Percentiles rank a stretch among this genome's conserved stretches.
These are phyloP conservation scores for Verbascum thapsus DNA, from an alignment of 257 asterid genomes.

Conservation along the genomic window DNA sequence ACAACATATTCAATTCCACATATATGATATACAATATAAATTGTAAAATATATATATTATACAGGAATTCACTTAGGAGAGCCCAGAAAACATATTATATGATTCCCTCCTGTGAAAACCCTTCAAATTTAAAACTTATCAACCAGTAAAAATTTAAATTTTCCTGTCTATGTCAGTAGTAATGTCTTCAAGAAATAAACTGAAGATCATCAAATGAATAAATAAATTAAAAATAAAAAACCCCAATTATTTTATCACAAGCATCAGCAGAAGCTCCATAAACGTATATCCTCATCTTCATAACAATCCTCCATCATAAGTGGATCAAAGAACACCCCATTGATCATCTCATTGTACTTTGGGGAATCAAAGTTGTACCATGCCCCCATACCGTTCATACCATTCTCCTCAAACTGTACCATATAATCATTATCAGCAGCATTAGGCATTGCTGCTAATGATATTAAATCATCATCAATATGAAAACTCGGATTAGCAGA, in stretches of 20 bases:
- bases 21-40: neutral
- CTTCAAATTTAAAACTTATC: neutral
- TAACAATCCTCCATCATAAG: conserved; percentile 41
- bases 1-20: no score
- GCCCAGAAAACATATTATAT: conserved; percentile 26
- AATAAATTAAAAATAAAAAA: conserved; percentile 26
- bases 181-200: conserved; percentile 59
- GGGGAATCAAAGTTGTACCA: conserved; percentile 87
- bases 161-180: conserved; percentile 39
- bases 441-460: conserved; percentile 3
- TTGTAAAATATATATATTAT: conserved; percentile 21
- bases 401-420: conserved; percentile 33
- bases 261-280: conserved; percentile 69
- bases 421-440: conserved; percentile 8
- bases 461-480: conserved; percentile 35
- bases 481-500: conserved; percentile 22
- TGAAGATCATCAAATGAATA: conserved; percentile 54
- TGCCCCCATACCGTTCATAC: conserved; percentile 27
- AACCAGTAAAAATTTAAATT: conserved; percentile 12
- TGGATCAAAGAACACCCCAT: conserved; percentile 66
- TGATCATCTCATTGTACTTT: conserved; percentile 62
- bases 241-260: no score
- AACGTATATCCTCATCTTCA: conserved; percentile 65
- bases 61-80: conserved; percentile 36
- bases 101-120: conserved; percentile 24